Conservation (phyloP, 768 basidiomycete genomes). For the Clavaria fumosa region DNA sequence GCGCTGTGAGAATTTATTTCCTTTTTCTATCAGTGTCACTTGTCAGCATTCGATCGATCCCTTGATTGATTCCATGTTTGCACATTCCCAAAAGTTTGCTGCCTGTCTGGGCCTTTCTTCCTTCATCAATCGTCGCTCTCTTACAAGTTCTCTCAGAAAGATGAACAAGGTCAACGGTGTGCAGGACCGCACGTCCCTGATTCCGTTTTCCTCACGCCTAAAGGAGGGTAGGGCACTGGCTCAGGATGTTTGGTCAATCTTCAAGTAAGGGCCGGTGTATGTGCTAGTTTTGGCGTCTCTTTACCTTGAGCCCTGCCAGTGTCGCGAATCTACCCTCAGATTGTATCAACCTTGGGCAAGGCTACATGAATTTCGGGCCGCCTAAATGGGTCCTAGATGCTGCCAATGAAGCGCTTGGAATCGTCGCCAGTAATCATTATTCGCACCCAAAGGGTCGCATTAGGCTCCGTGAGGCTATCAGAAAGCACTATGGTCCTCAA, state of each 20-base stretch:
- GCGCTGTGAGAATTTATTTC: too few relatives aligned
- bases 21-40: too few relatives aligned
- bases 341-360: constrained; percentile 91
- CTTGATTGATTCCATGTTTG: too few relatives aligned
- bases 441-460: constrained; percentile 83
- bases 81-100: too few relatives aligned
- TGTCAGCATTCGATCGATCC: too few relatives aligned
- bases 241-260: constrained; percentile 86
- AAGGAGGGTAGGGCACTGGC: constrained; percentile 61
- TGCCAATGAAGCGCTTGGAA: constrained; percentile 49
- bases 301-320: constrained; percentile 25
- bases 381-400: constrained; percentile 67
- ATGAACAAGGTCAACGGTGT: not conserved
- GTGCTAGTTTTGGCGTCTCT: constrained; percentile 4
- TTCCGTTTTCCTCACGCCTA: constrained; percentile 60
- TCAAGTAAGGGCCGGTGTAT: constrained; percentile 38
- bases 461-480: constrained; percentile 79
- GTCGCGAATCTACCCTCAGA: constrained; percentile 78
- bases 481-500: constrained; percentile 59
- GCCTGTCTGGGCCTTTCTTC: not conserved
- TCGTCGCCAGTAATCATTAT: constrained; percentile 65
- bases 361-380: constrained; percentile 88
- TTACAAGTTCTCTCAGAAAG: not conserved
- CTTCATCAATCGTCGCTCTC: not conserved
- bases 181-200: constrained; percentile 31